Evolutionary conservation across 768 basidiomycete species (phyloP).

Genomic region (Rhizopogon salebrosus): DNA sequence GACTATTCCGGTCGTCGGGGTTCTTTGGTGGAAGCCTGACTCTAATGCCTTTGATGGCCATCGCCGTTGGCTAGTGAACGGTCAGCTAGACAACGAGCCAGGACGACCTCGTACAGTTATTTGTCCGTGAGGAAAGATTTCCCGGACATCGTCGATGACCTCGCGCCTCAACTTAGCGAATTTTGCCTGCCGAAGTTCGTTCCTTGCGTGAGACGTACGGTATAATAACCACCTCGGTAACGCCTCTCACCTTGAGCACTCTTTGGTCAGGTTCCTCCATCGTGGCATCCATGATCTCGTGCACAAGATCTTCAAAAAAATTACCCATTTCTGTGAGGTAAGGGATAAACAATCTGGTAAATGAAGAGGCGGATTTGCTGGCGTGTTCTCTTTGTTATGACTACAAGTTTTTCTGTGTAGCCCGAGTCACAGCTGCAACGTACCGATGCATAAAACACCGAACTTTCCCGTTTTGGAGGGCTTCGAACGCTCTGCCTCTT

Average conservation of each 20-base stretch:
- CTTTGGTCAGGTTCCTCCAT: conserved; percentile 19
- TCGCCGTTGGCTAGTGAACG: background rate
- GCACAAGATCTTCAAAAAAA: conserved; percentile 24
- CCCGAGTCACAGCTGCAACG: background rate
- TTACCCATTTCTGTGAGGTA: conserved; percentile 15
- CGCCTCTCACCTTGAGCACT: conserved; percentile 17
- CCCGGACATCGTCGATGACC: conserved; percentile 22
- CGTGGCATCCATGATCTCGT: conserved; percentile 15
- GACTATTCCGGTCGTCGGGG: background rate
- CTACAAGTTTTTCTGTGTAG: background rate
- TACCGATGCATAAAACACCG: background rate
- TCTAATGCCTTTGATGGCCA: background rate
- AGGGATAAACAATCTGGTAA: background rate
- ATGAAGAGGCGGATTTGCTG: background rate
- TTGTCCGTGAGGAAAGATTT: conserved; percentile 23
- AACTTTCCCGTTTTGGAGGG: background rate
- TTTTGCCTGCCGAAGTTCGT: conserved; percentile 14
- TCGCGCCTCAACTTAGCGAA: conserved; percentile 25
- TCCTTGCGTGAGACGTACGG: background rate
- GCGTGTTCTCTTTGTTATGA: background rate
- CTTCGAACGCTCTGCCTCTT: background rate
- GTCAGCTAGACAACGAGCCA: background rate
- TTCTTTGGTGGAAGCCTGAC: conserved; percentile 1
- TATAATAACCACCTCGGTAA: background rate
- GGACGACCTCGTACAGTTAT: conserved; percentile 14